Evolutionary conservation across 306 rosid species (phyloP).

Genomic region (Urtica urens): DNA sequence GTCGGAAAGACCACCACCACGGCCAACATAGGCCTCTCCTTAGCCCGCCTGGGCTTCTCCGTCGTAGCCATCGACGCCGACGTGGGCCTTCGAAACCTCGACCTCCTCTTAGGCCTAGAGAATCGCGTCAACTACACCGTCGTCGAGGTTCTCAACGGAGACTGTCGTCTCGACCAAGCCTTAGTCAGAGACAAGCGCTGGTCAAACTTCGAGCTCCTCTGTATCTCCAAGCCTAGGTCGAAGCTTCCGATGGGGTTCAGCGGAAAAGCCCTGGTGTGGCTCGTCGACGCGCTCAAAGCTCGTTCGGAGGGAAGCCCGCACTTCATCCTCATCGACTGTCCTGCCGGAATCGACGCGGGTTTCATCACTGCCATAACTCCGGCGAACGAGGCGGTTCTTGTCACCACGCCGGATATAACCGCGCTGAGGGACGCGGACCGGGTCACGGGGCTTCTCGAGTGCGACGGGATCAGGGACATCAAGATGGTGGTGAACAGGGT

Average conservation of each 20-base stretch:
- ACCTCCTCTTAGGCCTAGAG: slow-evolving; percentile 92
- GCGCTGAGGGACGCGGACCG: slow-evolving; percentile 84
- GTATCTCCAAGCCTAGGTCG: slow-evolving; percentile 86
- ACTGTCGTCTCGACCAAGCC: slow-evolving; percentile 92
- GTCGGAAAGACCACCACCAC: slow-evolving; percentile 93
- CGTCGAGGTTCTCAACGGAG: slow-evolving; percentile 89
- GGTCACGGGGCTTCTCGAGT: slow-evolving; percentile 78
- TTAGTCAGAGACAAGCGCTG: slow-evolving; percentile 86
- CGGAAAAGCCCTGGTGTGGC: slow-evolving; percentile 83
- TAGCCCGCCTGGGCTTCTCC: slow-evolving; percentile 86
- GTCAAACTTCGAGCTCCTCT: slow-evolving; percentile 88
- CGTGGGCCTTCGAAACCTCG: slow-evolving; percentile 94
- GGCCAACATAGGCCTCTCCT: slow-evolving; percentile 88
- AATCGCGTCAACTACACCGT: slow-evolving; percentile 93
- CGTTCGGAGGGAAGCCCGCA: slow-evolving; percentile 61
- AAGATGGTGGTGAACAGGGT: slow-evolving; percentile 97
- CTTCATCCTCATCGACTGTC: slow-evolving; percentile 82
- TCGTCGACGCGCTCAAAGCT: slow-evolving; percentile 73
- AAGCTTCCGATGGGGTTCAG: slow-evolving; percentile 87
- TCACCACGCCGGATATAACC: slow-evolving; percentile 89
- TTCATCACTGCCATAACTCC: slow-evolving; percentile 95
- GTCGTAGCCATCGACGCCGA: slow-evolving; percentile 96
- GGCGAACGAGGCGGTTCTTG: slow-evolving; percentile 81
- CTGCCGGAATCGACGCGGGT: slow-evolving; percentile 95
- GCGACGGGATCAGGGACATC: slow-evolving; percentile 90